Evolutionary conservation across 306 rosid species (phyloP), one percentile per base, ranked within the genome.

Genomic region (Inga oerstediana): DNA sequence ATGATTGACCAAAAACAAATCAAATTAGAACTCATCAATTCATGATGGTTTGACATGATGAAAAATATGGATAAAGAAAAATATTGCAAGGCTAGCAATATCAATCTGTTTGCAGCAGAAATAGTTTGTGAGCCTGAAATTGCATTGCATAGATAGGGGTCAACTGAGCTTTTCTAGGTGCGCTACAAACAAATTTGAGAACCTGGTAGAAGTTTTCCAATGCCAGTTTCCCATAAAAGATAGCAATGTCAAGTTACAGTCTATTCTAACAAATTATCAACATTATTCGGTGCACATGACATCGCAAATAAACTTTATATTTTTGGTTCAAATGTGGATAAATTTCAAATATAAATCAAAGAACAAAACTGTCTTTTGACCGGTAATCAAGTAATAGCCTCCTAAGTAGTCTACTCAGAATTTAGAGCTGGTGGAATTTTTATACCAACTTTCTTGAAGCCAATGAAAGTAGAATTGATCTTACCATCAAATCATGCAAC

Each of bases 401-500:
- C 15, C 81, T 32, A 61, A 73, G 30, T 58, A 49, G 44, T 67
- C 65, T 70, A 62, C 68, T 35, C 15, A 27, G 54, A 81, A 52
- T 64, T 35, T 54, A 72, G 30, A 51, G 48, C 10, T 35, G 70
- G 62, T 37, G 76, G 35, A 17, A 20, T 65, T 81, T 77, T 44
- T 64, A 51, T 22, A 8, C 74, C 48, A 82, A 45, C 37, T 66
- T 75, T 75, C 77, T 74, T 12, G 49, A 44, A 49, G 52, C 73
- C 61, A 49, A 41, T 68, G 70, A 49, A 86, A 66, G 15, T 75
- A 75, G 68, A 12, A 84, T 74, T 61, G 64, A 77, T 76, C 97
- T 86, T 87, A 95, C 98, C 98, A 92, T 91, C 84, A 95, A 90
- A 65, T 91, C 95, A 74, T 83, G 90, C 89, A 92, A 83, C 7